Evolutionary conservation across 768 basidiomycete species (phyloP), one percentile per base, ranked within the genome.

Genomic region (Serendipita sp.): DNA sequence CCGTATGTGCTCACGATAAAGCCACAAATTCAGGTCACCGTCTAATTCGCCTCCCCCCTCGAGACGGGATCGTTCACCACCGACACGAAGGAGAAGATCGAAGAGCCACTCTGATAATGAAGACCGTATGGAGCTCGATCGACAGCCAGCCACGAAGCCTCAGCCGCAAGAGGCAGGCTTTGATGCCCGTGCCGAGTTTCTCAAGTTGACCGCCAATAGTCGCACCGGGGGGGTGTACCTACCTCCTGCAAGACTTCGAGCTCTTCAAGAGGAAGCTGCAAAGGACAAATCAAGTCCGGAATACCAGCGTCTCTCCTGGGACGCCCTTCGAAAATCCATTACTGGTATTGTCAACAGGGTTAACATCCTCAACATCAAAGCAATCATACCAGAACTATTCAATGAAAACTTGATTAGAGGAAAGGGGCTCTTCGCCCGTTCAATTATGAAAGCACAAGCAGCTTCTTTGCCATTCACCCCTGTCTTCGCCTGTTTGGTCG

Each of bases 291-390:
- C 79, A 54, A 88, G 88, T 66, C 70, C 86, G 18, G 94, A 96
- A 75, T 98, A 89, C 75, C 96, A 99, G 75, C 82, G 96, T 8
- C 76, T 99, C 66, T 89, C 92, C 8, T 99, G 96, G 96, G 96
- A 99, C 71, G 96, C 96, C 1, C 77, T 99, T 66, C 86, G 94
- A 72, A 99, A 99, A 76, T 90, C 88, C 62, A 89, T 99, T 71
- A 98, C 96, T 34, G 96, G 96, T 92, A 88, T 98, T 69, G 95
- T 98, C 80, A 99, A 99, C 80, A 88, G 96, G 80, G 91, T 99
- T 77, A 97, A 98, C 74, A 81, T 92, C 18, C 80, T 86, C 69
- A 98, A 98, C 74, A 99, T 99, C 82, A 96, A 97, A 75, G 82
- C 87, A 70, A 83, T 95, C 68, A 82, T 92, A 0, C 91, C 92